A percentile compares a stretch with the other conserved stretches of the same genome.
These are phyloP conservation scores for Metschnikowia anglica DNA, from an alignment of 805 yeast genomes.

Conservation along the genomic window DNA sequence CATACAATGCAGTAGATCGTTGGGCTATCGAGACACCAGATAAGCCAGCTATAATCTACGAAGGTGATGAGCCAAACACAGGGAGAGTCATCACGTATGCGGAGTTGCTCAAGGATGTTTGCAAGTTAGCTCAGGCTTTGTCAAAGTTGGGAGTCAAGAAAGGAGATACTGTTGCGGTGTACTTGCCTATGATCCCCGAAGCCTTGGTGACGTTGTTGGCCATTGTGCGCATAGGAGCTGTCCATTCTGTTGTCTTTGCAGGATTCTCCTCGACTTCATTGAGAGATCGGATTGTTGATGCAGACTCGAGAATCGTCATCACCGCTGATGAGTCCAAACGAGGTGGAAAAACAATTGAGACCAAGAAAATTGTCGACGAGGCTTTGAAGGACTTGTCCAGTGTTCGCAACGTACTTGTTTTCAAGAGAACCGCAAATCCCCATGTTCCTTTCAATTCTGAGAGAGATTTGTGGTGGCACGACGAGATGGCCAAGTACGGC, in stretches of 20 bases:
- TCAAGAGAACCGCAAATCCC: conserved; percentile 78
- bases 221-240: conserved; percentile 88
- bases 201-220: conserved; percentile 94
- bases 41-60: conserved; percentile 82
- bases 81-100: conserved; percentile 77
- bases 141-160: conserved; percentile 81
- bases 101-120: conserved; percentile 80
- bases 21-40: conserved; percentile 88
- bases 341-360: conserved; percentile 90
- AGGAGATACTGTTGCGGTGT: conserved; percentile 96
- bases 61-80: conserved; percentile 86
- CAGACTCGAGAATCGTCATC: conserved; percentile 79
- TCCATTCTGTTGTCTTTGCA: conserved; percentile 95
- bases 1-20: conserved; percentile 92
- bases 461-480: conserved; percentile 96
- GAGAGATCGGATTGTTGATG: conserved; percentile 86
- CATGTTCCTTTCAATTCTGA: conserved; percentile 70
- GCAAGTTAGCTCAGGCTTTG: conserved; percentile 82
- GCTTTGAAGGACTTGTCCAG: conserved; percentile 73
- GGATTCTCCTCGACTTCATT: conserved; percentile 94
- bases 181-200: conserved; percentile 97
- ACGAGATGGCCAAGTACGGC: conserved; percentile 76
- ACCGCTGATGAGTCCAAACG: conserved; percentile 95
- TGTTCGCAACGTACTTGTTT: conserved; percentile 83
- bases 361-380: conserved; percentile 94